Evolutionary conservation across 2,329 filamentous ascomycete species (phyloP).

Genomic region (Trichothecium roseum): DNA sequence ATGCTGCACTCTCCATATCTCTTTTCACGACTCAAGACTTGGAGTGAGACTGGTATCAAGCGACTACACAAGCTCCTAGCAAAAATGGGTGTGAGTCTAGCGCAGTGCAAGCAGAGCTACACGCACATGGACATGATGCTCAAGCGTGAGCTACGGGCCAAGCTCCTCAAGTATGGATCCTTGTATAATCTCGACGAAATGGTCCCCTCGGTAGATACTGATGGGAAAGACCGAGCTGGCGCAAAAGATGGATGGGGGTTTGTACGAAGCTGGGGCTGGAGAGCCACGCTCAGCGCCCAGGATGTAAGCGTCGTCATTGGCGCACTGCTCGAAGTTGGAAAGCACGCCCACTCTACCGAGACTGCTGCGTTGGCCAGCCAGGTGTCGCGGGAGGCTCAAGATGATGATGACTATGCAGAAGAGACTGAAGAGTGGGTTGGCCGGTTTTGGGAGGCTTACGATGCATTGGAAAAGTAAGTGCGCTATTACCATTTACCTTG

Average conservation of each 20-base stretch:
- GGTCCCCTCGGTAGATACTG: constrained; percentile 68
- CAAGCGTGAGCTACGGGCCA: constrained; percentile 75
- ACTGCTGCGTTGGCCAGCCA: constrained; percentile 17
- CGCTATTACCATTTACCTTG: neutral
- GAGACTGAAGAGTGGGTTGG: constrained; percentile 55
- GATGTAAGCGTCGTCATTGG: constrained; percentile 91
- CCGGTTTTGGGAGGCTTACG: constrained; percentile 63
- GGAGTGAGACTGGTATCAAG: constrained; percentile 83
- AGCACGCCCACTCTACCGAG: constrained; percentile 29
- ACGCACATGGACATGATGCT: constrained; percentile 98
- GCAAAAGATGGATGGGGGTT: constrained; percentile 94
- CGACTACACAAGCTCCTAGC: constrained; percentile 87
- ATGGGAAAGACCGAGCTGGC: constrained; percentile 57
- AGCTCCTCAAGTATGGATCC: constrained; percentile 82
- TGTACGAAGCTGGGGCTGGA: constrained; percentile 95
- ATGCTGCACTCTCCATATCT: constrained; percentile 97
- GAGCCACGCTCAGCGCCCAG: constrained; percentile 82
- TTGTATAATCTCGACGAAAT: constrained; percentile 91
- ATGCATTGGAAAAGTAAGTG: constrained; percentile 58
- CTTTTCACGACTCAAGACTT: constrained; percentile 83
- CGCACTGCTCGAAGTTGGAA: constrained; percentile 86
- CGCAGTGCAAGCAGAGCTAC: constrained; percentile 91
- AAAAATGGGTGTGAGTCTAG: constrained; percentile 94
- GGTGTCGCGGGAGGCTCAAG: constrained; percentile 28
- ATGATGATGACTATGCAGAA: constrained; percentile 35